phyloP scores from a whole-genome alignment of 2,329 filamentous ascomycete genomes.

The Fusarium albidum region DNA sequence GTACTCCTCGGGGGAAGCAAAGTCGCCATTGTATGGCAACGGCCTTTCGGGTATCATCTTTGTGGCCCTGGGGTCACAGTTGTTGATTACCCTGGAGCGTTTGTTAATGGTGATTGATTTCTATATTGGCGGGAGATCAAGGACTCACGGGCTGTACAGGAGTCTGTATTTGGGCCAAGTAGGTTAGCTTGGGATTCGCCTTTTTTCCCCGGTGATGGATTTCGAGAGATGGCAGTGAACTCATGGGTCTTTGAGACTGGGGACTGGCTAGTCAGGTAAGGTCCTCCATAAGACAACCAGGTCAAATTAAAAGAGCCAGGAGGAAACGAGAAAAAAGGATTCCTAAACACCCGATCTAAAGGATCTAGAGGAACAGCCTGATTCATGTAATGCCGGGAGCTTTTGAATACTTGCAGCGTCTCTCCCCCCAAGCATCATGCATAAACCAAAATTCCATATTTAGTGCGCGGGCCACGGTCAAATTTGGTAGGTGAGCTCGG shows the following conservation, averaged over 20 bases:
- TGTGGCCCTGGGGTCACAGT: not conserved
- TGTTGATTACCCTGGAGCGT: conserved; percentile 32
- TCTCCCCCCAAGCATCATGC: conserved; percentile 18
- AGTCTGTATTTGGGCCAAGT: too few species aligned
- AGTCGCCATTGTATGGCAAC: conserved; percentile 76
- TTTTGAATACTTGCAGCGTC: not conserved
- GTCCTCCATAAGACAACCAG: too few species aligned
- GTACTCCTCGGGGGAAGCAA: conserved; percentile 77
- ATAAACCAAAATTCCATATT: conserved; percentile 31
- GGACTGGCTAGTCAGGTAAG: too few species aligned
- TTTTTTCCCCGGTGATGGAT: too few species aligned
- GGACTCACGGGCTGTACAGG: conserved; percentile 1
- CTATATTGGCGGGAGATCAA: not conserved
- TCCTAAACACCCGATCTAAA: too few species aligned
- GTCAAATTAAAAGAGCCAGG: too few species aligned
- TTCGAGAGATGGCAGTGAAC: too few species aligned
- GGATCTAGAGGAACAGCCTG: too few species aligned
- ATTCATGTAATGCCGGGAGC: too few species aligned
- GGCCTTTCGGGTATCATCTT: conserved; percentile 59
- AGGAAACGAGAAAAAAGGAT: not conserved
- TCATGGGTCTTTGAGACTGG: too few species aligned
- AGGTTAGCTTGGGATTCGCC: too few species aligned
- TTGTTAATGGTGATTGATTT: not conserved
- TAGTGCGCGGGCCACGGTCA: conserved; percentile 37
- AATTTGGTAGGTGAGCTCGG: conserved; percentile 40